A percentile compares a stretch with the other conserved stretches of the same genome.
These are phyloP conservation scores for Helotiales sp. DNA, from an alignment of 2,329 filamentous ascomycete genomes.

Conservation along the genomic window DNA sequence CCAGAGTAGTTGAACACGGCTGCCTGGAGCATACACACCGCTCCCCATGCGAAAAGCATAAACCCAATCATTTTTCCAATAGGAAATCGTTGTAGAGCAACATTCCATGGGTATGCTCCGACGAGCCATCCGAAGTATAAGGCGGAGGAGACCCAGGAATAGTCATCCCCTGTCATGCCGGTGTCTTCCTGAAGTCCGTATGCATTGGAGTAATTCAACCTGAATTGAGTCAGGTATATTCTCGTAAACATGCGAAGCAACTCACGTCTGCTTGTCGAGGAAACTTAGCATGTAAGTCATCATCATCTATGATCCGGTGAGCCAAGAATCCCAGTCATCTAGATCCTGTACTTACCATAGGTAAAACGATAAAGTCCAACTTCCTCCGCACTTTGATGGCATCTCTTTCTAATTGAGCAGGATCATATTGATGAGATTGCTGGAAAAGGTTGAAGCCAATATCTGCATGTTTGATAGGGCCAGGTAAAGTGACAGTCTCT, in stretches of 20 bases:
- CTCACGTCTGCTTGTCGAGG: slow-evolving; percentile 5
- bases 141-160: slow-evolving; percentile 7
- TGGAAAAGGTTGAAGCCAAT: slow-evolving; percentile 30
- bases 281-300: slow-evolving; percentile 8
- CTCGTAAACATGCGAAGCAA: neutral
- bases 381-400: slow-evolving; percentile 36
- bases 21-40: slow-evolving; percentile 19
- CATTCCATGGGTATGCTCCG: slow-evolving; percentile 41
- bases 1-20: slow-evolving; percentile 51
- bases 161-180: slow-evolving; percentile 5
- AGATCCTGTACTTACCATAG: slow-evolving; percentile 32
- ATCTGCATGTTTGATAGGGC: slow-evolving; percentile 1
- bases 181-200: slow-evolving; percentile 8
- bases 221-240: neutral
- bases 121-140: slow-evolving; percentile 41
- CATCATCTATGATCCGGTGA: slow-evolving; percentile 1
- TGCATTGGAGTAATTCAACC: slow-evolving; percentile 8
- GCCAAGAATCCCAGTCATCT: neutral
- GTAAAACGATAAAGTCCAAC: slow-evolving; percentile 39
- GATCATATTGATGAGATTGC: slow-evolving; percentile 38
- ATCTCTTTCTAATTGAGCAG: slow-evolving; percentile 36
- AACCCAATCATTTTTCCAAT: slow-evolving; percentile 42
- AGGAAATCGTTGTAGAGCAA: slow-evolving; percentile 43
- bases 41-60: slow-evolving; percentile 47
- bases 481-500: neutral